Evolutionary conservation across 768 basidiomycete genomes (phyloP), one percentile per base, ranked within the genome.

Genomic region (Russula griseocarnosa): DNA sequence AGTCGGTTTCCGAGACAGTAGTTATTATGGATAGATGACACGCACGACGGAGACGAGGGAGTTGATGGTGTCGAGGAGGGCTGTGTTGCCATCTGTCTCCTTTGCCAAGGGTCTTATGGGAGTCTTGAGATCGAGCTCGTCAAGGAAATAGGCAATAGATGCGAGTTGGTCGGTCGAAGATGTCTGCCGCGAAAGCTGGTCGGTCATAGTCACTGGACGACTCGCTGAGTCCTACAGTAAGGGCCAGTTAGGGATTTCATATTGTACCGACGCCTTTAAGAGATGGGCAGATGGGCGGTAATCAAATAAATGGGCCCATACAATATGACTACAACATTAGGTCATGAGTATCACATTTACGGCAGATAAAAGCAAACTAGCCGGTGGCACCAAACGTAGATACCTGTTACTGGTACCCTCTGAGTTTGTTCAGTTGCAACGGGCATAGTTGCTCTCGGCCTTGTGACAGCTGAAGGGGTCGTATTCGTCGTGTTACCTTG

Each of bases 41-140:
- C 57, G 38, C 52, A 65, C 60, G 34, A 65, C 65, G 10, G 60
- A 36, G 20, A 66, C 65, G 9, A 66, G 53, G 20, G 65, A 40
- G 28, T 66, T 66, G 26, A 66, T 65, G 34, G 65, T 66, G 16
- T 66, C 65, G 57, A 66, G 64, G 24, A 65, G 59, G 13, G 64
- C 42, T 34, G 55, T 52, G 42, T 61, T 65, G 20, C 59, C 55
- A 11, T 65, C 64, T 10, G 49, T 47, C 50, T 65, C 59, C 30
- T 28, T 51, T 20, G 61, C 49, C 20, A 65, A 5, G 34, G 52
- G 47, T 9, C 56, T 47, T 5, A 59, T 30, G n/a, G 60, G 55
- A 11, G 58, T 51, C 36, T 58, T 65, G n/a, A 26, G n/a, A 10
- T 59, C 59, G 10, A 58, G 46, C 20, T 61, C 59, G 32, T 65